Evolutionary conservation across 2,329 filamentous ascomycete species (phyloP), one percentile per base, ranked within the genome.

Genomic region (Talaromyces rugulosus): DNA sequence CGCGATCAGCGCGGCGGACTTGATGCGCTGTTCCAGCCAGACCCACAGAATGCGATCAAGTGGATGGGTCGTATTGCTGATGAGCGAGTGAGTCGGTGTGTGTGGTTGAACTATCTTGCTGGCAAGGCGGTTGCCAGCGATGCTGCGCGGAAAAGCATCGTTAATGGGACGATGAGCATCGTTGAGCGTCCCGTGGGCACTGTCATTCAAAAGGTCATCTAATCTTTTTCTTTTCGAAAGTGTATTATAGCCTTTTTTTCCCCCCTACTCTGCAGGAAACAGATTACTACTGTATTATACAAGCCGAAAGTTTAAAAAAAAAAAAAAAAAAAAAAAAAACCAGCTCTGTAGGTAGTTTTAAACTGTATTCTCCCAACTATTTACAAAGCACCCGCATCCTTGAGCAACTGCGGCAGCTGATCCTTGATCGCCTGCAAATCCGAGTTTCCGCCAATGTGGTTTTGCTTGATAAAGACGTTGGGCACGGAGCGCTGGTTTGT

Each of bases 391-490:
- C 84, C 83, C 66, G 86, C 89, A 55, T 81, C 81, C 79, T 84
- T 83, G 74, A 91, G 79, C 68, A 95, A 77, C 34, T 71, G 71
- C 68, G 87, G 84, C 59, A 98, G 79, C 67, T 96, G 75, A 12
- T 64, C 66, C 77, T 85, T 86, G 78, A 83, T 86, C 59, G 80
- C 82, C 80, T 93, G 89, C 66, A 96, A 77, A 70, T 95, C 94
- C 28, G 92, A 96, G 86, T 98, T 98, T 69, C 95, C 95, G 66
- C 95, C 95, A 75, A 99, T 96, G 80, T 97, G 94, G 82, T 96
- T 82, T 81, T 92, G 81, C 70, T 81, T 81, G 79, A 99, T 98
- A 83, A 90, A 98, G 81, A 96, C 90, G 82, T 98, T 98, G 71
- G 95, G 95, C 5, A 99, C 95, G 71, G 91, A 94, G 72, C 87